Conservation (phyloP, 345 rosid species). For the Gossypium raimondii region DNA sequence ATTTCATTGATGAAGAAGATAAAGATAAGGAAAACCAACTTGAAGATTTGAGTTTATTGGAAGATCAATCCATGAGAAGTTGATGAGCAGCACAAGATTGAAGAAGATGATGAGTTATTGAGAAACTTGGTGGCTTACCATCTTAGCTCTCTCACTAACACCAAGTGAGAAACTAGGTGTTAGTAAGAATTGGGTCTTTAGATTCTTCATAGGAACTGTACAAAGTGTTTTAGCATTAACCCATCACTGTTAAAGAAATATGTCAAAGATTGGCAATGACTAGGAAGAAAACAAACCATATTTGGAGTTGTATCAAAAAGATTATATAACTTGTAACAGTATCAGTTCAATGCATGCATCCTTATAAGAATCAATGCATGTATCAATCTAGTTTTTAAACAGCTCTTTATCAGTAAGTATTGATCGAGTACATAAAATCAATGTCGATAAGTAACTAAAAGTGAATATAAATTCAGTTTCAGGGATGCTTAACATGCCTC, state of each 20-base stretch:
- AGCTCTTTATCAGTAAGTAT: neutral
- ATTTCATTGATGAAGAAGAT: slow-evolving; percentile 57
- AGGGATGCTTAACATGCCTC: slow-evolving; percentile 29
- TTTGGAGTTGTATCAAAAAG: neutral
- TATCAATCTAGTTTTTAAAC: neutral
- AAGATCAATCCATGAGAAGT: slow-evolving; percentile 18
- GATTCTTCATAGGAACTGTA: neutral
- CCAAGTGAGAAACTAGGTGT: neutral
- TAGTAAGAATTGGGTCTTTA: neutral
- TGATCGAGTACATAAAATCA: neutral
- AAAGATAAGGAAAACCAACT: slow-evolving; percentile 25
- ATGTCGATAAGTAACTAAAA: neutral
- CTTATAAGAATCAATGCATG: neutral
- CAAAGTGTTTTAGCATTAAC: neutral
- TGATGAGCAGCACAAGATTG: slow-evolving; percentile 17
- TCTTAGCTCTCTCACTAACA: neutral
- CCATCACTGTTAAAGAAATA: neutral
- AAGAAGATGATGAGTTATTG: neutral
- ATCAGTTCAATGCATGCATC: neutral
- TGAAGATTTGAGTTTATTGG: slow-evolving; percentile 19
- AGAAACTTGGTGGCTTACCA: neutral
- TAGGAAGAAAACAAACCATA: neutral
- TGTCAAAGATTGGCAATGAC: neutral
- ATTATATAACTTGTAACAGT: neutral
- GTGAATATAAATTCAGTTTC: slow-evolving; percentile 9